Conservation (phyloP, 345 rosid species). For the Hevea brasiliensis region DNA sequence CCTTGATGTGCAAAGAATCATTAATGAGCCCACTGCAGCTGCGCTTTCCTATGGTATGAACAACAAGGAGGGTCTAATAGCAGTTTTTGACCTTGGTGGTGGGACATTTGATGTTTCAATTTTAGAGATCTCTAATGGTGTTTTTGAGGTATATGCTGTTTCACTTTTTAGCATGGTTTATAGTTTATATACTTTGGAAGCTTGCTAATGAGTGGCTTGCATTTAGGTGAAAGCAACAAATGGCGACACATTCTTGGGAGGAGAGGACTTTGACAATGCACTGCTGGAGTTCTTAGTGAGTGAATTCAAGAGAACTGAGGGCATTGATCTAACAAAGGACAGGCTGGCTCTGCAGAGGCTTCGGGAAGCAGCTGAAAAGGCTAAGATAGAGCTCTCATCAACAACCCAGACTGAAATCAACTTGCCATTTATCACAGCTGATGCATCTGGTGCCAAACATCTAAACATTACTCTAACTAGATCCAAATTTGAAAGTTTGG, state of each 20-base stretch:
- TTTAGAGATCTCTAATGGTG: constrained; percentile 41
- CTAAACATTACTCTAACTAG: constrained; percentile 31
- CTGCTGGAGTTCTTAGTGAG: constrained; percentile 32
- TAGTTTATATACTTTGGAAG: not conserved
- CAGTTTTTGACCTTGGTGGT: constrained; percentile 42
- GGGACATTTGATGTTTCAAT: constrained; percentile 39
- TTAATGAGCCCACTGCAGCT: constrained; percentile 45
- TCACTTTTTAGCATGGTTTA: not conserved
- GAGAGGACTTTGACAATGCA: constrained; percentile 40
- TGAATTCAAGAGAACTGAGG: constrained; percentile 33
- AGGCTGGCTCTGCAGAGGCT: constrained; percentile 40
- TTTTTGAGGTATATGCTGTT: constrained; percentile 31
- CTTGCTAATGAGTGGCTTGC: not conserved
- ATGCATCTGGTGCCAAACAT: constrained; percentile 38
- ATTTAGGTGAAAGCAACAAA: constrained; percentile 40
- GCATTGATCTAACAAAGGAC: constrained; percentile 39
- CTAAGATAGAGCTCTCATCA: constrained; percentile 42
- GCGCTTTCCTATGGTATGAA: constrained; percentile 41
- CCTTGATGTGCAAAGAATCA: constrained; percentile 39
- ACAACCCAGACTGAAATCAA: constrained; percentile 40
- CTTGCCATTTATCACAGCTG: constrained; percentile 43
- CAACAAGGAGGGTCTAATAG: constrained; percentile 41
- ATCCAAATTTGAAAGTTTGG: constrained; percentile 34
- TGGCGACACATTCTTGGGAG: constrained; percentile 42
- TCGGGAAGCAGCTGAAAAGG: constrained; percentile 44